Evolutionary conservation across 495 filamentous ascomycete genomes (phyloP), one percentile per base, ranked within the genome.

Genomic region (Recurvomyces mirabilis): DNA sequence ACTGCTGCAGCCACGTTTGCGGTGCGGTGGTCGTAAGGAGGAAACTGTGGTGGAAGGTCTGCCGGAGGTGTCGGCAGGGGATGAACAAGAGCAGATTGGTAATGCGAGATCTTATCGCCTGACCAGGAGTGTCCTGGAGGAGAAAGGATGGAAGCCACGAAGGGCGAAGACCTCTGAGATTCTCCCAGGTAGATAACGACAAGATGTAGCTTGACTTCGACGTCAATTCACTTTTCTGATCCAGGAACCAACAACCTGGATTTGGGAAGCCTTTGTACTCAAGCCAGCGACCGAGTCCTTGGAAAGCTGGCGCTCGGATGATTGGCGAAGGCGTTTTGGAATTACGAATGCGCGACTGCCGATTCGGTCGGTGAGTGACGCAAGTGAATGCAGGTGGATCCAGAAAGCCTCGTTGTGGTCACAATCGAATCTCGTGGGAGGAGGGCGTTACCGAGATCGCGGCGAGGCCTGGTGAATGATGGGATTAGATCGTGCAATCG

Each of bases 1-100:
- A 65, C 60, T 48, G 60, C 59, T 46, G 63, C 62, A 62, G 63
- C 62, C 63, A 66, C 60, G 55, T 60, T 66, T 48, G 43, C 62
- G 62, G 58, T 55, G 55, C 58, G 31, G 14, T 29, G 46, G 30
- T 46, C 40, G 24, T 25, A 49, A 29, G 46, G 29, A 31, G 39
- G 23, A 13, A 41, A 32, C 17, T 45, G 46, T 46, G 40, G 51
- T 23, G 9, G 21, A 24, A 17, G 7, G 9, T 53, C 50, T 9
- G 45, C 50, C 9, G 50, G 50, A 3, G 50, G 50, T 23, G 50
- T 48, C 12, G 45, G 50, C 9, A 49, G 31, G 9, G 49, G 38
- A 1, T 36, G 42, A 24, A 44, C n/a, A 35, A 38, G 37, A 4
- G 40, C 17, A 13, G 38, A 20, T 26, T 28, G 50, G 39, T 53